These are phyloP conservation scores for Alternaria metachromatica DNA, from an alignment of 2,329 filamentous ascomycete species.

Conservation along the genomic window DNA sequence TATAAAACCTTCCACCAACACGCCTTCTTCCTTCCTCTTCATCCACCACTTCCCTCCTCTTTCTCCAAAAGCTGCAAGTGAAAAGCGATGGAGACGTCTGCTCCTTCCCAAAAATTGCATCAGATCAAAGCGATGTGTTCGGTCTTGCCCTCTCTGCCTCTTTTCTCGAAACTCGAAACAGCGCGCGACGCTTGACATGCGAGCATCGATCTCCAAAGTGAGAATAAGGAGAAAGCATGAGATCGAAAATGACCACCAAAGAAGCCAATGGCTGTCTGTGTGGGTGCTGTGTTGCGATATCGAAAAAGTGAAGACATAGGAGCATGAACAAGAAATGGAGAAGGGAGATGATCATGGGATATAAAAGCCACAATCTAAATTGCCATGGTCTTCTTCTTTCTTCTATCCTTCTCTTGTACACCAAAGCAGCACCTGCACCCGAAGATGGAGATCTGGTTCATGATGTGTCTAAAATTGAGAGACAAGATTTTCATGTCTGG, in stretches of 20 bases:
- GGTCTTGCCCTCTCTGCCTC: background rate
- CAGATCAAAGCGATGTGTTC: background rate
- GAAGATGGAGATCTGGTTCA: too few relatives aligned
- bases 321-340: too few relatives aligned
- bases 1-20: fast-evolving
- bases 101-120: background rate
- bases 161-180: background rate
- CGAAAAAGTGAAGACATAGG: background rate
- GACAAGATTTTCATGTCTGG: too few relatives aligned
- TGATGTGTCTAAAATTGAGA: too few relatives aligned
- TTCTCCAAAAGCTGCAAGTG: background rate
- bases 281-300: background rate
- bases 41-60: background rate
- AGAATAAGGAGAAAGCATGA: too few relatives aligned
- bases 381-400: too few relatives aligned
- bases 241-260: too few relatives aligned
- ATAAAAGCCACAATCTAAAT: too few relatives aligned
- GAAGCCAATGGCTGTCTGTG: background rate
- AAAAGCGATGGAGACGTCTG: background rate
- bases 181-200: background rate
- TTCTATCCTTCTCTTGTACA: too few relatives aligned
- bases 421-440: too few relatives aligned
- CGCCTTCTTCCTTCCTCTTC: background rate
- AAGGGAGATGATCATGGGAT: too few relatives aligned
- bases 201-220: background rate